Base-by-base conservation (phyloP, 495 filamentous ascomycete genomes). In the Penicillium diatomitis region DNA sequence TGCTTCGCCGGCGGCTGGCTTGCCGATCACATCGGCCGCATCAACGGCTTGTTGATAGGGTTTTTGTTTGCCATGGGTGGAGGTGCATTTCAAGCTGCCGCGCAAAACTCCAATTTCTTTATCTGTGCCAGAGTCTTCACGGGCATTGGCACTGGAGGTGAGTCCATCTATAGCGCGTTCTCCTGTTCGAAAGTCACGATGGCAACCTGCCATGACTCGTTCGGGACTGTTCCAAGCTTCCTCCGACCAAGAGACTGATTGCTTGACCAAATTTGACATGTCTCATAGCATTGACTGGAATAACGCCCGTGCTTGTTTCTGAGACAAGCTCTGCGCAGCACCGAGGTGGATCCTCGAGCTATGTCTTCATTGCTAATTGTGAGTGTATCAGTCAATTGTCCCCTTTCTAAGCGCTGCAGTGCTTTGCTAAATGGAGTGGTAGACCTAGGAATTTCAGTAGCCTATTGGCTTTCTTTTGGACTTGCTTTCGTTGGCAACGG, bases 391-490 rank as follows among this genome's bases (percentile, higher is more conserved):
- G 1, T 6, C n/a, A 12, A 30, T 20, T 47, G 32, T 38, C 32
- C 20, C 32, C 32, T 49, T 20, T 20, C 20, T 20, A 2, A 20
- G 20, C 20, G 20, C 20, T 20, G 20, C 20, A 5, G 38, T 32
- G 3, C 32, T 9, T 30, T 20, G 38, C 41, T 65, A 41, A 41
- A 61, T 31, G 20, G 6, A 20, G 8, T 41, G 27, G 34, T 27
- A 77, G 73, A 79, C 52, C 64, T 81, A 8, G 79, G 80, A 44
- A 79, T 85, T 32, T 72, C 74, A 3, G 61, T 83, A 31, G 79
- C 80, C 6, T 83, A 83, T 61, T 84, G 79, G 80, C 66, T 82
- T 49, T 75, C 75, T 12, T 83, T 80, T 51, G 76, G 77, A 37
- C 64, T 81, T 38, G 67, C 76, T 8, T 77, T 74, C 47, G 61